These are phyloP conservation scores for Fusarium brachygibbosum DNA, from an alignment of 2,329 filamentous ascomycete species.

Conservation along the genomic window DNA sequence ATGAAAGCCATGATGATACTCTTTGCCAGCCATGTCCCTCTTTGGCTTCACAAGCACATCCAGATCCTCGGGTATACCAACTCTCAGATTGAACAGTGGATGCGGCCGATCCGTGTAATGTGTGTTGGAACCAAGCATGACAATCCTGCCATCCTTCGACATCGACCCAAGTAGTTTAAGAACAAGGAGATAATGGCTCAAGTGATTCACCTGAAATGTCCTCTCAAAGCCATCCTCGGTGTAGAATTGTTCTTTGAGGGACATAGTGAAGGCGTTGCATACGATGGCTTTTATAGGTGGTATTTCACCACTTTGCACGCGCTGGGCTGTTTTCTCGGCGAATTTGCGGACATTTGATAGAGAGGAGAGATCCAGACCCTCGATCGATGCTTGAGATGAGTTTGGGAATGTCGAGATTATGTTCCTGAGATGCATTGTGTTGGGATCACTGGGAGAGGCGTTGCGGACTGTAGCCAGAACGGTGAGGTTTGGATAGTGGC, in stretches of 20 bases:
- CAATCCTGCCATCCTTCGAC: slow-evolving; percentile 18
- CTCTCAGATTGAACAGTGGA: slow-evolving; percentile 27
- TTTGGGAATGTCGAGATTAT: slow-evolving; percentile 26
- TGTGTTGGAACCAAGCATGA: slow-evolving; percentile 31
- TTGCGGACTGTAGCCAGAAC: slow-evolving; percentile 54
- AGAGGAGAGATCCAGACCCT: slow-evolving; percentile 34
- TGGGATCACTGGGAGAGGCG: slow-evolving; percentile 47
- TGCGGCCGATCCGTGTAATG: slow-evolving; percentile 36
- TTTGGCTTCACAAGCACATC: slow-evolving; percentile 15
- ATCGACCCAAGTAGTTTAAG: slow-evolving; percentile 40
- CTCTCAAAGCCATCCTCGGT: slow-evolving; percentile 36
- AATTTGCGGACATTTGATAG: slow-evolving; percentile 22
- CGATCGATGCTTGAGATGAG: slow-evolving; percentile 7
- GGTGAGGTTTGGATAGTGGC: slow-evolving; percentile 38
- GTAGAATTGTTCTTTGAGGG: slow-evolving; percentile 10
- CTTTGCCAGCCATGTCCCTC: slow-evolving; percentile 19
- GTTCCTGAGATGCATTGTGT: slow-evolving; percentile 49
- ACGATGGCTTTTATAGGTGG: slow-evolving; percentile 37
- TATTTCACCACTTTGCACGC: slow-evolving; percentile 7
- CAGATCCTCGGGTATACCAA: slow-evolving; percentile 24
- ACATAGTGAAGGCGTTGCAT: slow-evolving; percentile 43
- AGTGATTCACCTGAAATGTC: slow-evolving; percentile 42
- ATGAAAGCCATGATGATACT: slow-evolving; percentile 44
- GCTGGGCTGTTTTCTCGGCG: slow-evolving; percentile 1
- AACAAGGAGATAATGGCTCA: slow-evolving; percentile 43